Base-by-base conservation (phyloP, 345 rosid species). In the Dipteronia sinensis region DNA sequence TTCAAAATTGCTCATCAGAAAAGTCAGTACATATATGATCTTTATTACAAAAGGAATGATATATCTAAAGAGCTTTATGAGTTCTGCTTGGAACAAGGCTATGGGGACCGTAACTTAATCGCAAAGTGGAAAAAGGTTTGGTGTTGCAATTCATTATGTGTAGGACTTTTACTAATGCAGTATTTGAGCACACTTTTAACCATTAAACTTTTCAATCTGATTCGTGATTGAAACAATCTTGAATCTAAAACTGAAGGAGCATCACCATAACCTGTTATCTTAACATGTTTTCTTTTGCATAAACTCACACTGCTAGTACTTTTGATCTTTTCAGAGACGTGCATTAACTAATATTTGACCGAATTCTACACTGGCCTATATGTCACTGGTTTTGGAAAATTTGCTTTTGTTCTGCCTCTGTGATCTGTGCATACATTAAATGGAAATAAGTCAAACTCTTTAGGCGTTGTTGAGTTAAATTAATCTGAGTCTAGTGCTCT, bases 1-100 rank as follows among this genome's bases (percentile, higher is more conserved):
- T 92, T 91, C 80, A 91, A 92, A 83, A 89, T 91, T 49, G 83
- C 97, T 34, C 94, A 92, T 75, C 95, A 91, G 76, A 90, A 91
- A 81, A 91, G 95, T 83, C 84, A 87, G 51, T 92, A 91, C 74
- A 80, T 94, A 11, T 94, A 83, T 51, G 89, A 94, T 74, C 92
- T 92, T 42, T 89, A 87, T 20, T 76, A 89, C 79, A 73, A 83
- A 38, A 88, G 89, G 84, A 87, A 87, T 23, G 94, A 89, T 75
- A 92, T 94, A 56, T 92, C 97, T 23, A 88, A 86, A 82, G 92
- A 94, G 74, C 81, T 92, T 2, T 94, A 84, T 64, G 98, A 92
- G 78, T 92, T 91, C 81, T 92, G 91, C 68, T 85, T 90, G 87
- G 95, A 92, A 12, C 95, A 92, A 69, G 92, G 94, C 10, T 87